Evolutionary conservation across 331 rosid genomes (phyloP), one percentile per base, ranked within the genome.

Genomic region (Cucumis variabilis): DNA sequence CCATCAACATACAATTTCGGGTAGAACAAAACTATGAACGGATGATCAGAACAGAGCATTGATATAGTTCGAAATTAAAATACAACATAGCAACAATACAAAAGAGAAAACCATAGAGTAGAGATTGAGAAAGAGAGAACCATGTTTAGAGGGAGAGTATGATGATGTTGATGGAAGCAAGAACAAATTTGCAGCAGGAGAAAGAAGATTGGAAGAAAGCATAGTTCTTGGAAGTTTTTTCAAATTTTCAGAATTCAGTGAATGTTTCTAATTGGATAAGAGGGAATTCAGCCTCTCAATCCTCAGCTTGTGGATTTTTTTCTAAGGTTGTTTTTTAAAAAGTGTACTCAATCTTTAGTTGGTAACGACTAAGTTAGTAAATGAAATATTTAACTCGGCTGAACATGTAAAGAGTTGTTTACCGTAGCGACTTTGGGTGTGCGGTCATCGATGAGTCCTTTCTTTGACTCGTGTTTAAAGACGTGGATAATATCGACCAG

Each of bases 121-220:
- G 82, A 84, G 77, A 87, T 30, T 78, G 51, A 69, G 73, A 75
- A 63, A 86, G 73, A 66, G 44, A 15, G 16, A 88, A 94, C 96
- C 98, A 58, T 67, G 62, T 37, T 71, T 89, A 16, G 67, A 86
- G 30, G 20, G 17, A 7, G 92, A 82, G 48, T 81, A 41, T 71
- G 60, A 41, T 71, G 53, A 33, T 10, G 28, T 62, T 44, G 30
- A 66, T 55, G 93, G 90, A 37, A 81, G 55, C 74, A 88, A 30
- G 21, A 60, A 23, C 73, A 89, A 86, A 87, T 17, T 88, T 30
- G 90, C 25, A 46, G 92, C 87, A 86, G 70, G 65, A 65, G 88
- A 72, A 24, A 86, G 1, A 55, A 93, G 76, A 84, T 83, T 41
- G 44, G 76, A 85, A 28, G 90, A 76, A 69, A 87, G 71, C 98